A percentile compares a stretch with the other conserved stretches of the same genome.
Conservation (phyloP, 257 asterid genomes). For the Przewalskia tangutica region DNA sequence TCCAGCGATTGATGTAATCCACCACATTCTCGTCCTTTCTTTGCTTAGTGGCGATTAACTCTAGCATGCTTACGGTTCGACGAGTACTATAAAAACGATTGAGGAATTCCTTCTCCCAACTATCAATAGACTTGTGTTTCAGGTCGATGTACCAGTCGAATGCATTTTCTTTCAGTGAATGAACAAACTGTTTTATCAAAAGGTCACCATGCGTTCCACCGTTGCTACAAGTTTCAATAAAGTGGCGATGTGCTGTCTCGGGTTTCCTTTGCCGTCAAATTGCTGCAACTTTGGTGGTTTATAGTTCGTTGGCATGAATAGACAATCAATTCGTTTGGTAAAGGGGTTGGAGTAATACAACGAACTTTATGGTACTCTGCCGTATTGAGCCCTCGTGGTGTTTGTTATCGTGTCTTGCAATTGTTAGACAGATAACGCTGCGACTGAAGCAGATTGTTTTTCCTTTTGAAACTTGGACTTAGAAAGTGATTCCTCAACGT, state of each 20-base stretch:
- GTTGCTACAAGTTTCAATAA: background rate
- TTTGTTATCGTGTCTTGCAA: background rate
- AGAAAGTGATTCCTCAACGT: background rate
- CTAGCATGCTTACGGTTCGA: too few species aligned
- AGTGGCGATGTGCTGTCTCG: background rate
- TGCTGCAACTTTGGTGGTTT: background rate
- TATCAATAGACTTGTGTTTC: too few species aligned
- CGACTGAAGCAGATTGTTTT: background rate
- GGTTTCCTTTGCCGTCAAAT: background rate
- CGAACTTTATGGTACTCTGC: background rate
- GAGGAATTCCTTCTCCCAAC: too few species aligned
- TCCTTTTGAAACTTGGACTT: background rate
- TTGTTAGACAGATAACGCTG: background rate
- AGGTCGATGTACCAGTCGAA: background rate
- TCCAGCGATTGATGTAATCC: too few species aligned
- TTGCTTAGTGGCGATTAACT: too few species aligned
- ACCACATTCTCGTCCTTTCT: too few species aligned
- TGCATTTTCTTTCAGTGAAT: background rate
- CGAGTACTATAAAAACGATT: too few species aligned
- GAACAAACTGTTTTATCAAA: background rate
- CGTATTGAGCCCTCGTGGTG: background rate
- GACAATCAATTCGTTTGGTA: background rate
- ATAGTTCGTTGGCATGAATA: background rate
- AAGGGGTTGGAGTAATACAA: background rate
- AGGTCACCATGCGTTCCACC: background rate